Conservation (phyloP, 208 protist genomes). For the Trypanosoma rangeli region DNA sequence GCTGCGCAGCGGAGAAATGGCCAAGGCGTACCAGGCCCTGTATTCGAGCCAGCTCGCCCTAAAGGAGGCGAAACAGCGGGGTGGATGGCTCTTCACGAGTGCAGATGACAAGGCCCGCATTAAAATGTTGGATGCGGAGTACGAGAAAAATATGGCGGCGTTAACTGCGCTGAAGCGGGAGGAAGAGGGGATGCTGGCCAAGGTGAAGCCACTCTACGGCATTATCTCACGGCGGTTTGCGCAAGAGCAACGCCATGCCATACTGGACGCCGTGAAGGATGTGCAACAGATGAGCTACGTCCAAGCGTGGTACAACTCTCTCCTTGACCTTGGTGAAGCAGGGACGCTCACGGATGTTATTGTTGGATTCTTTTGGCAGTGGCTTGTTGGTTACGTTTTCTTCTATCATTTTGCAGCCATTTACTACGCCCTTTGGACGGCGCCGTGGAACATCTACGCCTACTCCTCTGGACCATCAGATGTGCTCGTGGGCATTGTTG, state of each 20-base stretch:
- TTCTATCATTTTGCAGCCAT: slow-evolving; percentile 83
- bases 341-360: slow-evolving; percentile 80
- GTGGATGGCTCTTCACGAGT: slow-evolving; percentile 72
- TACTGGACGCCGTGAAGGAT: slow-evolving; percentile 47
- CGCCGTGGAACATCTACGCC: slow-evolving; percentile 73
- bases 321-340: slow-evolving; percentile 65
- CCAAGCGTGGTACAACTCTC: slow-evolving; percentile 79
- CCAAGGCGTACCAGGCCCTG: slow-evolving; percentile 35
- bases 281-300: slow-evolving; percentile 78
- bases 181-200: slow-evolving; percentile 70
- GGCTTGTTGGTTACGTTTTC: slow-evolving; percentile 74
- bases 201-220: slow-evolving; percentile 88
- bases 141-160: slow-evolving; percentile 38
- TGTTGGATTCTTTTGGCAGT: slow-evolving; percentile 75
- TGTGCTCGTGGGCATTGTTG: slow-evolving; percentile 53
- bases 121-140: slow-evolving; percentile 74
- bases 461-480: slow-evolving; percentile 69
- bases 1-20: slow-evolving; percentile 42
- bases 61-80: slow-evolving; percentile 40
- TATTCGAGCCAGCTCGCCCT: slow-evolving; percentile 45
- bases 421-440: slow-evolving; percentile 83
- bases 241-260: slow-evolving; percentile 71
- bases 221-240: slow-evolving; percentile 74
- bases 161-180: slow-evolving; percentile 51
- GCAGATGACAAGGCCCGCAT: slow-evolving; percentile 64